Evolutionary conservation across 1,284 basidiomycete genomes (phyloP), one percentile per base, ranked within the genome.

Genomic region (Vanrija sp.): DNA sequence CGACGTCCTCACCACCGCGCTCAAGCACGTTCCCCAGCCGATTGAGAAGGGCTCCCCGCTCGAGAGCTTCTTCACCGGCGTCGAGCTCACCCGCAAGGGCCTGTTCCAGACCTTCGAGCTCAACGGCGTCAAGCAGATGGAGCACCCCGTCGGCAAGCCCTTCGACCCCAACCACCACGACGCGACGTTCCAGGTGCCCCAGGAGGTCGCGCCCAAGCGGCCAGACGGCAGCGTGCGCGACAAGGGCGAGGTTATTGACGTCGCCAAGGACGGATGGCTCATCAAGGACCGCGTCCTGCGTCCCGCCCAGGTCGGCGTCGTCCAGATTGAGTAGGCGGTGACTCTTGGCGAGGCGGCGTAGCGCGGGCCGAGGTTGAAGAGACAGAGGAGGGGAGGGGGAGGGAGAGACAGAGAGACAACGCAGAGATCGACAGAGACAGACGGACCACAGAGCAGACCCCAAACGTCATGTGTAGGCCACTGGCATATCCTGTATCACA

Each of bases 161-260:
- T 98, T 98, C 68, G 92, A 98, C 77, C 95, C 95, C 27, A 96
- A 95, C 75, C 77, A 81, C 45, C 95, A 98, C 72, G 95, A 98
- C 78, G 95, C 96, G 7, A 81, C 96, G 31, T 98, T 91, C 79
- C 91, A 95, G 78, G 89, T 85, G 19, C 93, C 94, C n/a, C 61
- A 65, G 20, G 66, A 63, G 41, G 62, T 64, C 23, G 83, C 95
- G 52, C 79, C 80, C 12, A 88, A 83, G 39, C 93, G 90, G 78
- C 42, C 43, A n/a, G 64, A 69, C 48, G 69, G 69, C 10, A 45
- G 42, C 23, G 54, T 58, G 24, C 65, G 60, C 50, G 86, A 47
- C 49, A 45, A 52, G 37, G n/a, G 15, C 37, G 20, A 46, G 42
- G 27, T 59, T n/a, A 16, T 53, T 12, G 46, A 43, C 27, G 49